Percentiles rank a stretch among this genome's conserved stretches.
phyloP scores from a whole-genome alignment of 148 eudicot species.

The Rhododendron vialii region DNA sequence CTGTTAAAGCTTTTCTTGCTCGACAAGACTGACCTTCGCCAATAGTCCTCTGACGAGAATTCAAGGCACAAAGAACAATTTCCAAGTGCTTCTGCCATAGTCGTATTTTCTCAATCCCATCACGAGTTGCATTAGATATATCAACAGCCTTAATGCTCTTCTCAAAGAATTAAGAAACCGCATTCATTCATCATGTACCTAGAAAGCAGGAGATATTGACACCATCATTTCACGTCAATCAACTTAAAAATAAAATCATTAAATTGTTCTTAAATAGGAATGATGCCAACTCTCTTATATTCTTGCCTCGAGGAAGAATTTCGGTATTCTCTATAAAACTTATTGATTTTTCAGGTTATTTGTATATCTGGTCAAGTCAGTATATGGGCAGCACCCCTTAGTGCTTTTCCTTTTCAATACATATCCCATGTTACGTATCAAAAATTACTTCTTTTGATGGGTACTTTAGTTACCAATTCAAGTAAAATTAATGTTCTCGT shows the following conservation, averaged over 20 bases:
- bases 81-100: conserved; percentile 60
- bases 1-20: conserved; percentile 59
- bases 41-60: conserved; percentile 24
- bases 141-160: conserved; percentile 59
- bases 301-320: neutral
- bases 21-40: conserved; percentile 49
- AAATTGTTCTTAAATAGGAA: neutral
- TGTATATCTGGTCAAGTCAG: neutral
- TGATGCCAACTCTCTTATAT: neutral
- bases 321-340: neutral
- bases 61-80: conserved; percentile 44
- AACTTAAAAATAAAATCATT: neutral
- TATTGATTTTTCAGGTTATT: neutral
- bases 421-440: neutral
- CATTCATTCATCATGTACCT: neutral
- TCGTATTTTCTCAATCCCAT: conserved; percentile 60
- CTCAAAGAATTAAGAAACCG: conserved; percentile 41
- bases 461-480: neutral
- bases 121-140: conserved; percentile 62
- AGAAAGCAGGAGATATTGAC: neutral
- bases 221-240: neutral
- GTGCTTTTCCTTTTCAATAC: neutral
- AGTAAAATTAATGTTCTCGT: neutral
- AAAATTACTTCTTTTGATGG: neutral
- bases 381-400: neutral